Conservation (phyloP, 441 rosid genomes). For the Breynia disticha region DNA sequence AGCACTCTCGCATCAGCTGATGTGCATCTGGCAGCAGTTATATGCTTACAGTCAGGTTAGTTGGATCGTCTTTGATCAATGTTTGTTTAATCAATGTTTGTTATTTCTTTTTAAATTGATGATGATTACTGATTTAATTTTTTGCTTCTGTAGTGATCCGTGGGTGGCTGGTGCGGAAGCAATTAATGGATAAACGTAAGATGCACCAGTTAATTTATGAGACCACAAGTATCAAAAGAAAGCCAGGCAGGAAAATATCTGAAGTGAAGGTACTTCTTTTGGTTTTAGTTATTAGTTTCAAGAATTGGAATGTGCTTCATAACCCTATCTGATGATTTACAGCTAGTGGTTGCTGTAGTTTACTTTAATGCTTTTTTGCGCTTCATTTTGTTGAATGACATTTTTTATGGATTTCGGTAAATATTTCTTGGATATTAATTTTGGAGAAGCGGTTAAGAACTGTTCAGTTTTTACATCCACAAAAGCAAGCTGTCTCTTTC, state of each 20-base stretch:
- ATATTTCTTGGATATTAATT: too few relatives aligned
- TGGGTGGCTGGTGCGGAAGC: constrained; percentile 74
- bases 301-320: too few relatives aligned
- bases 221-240: constrained; percentile 32
- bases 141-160: constrained; percentile 57
- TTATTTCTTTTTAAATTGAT: not conserved
- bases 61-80: constrained; percentile 4
- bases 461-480: too few relatives aligned
- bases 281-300: constrained; percentile 1
- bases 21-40: constrained; percentile 34
- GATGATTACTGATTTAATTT: constrained; percentile 4
- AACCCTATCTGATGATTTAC: too few relatives aligned
- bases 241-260: constrained; percentile 36
- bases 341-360: too few relatives aligned
- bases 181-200: constrained; percentile 30
- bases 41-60: constrained; percentile 75
- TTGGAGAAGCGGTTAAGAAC: too few relatives aligned
- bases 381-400: too few relatives aligned
- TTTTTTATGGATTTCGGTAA: too few relatives aligned
- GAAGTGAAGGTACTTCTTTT: constrained; percentile 60
- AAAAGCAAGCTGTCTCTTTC: too few relatives aligned
- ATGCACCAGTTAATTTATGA: constrained; percentile 29
- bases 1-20: constrained; percentile 19
- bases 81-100: too few relatives aligned
- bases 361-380: too few relatives aligned